A percentile compares a stretch with the other conserved stretches of the same genome.
Evolutionary conservation across 2,329 filamentous ascomycete genomes (phyloP).

Genomic region (Verruconis gallopava): DNA sequence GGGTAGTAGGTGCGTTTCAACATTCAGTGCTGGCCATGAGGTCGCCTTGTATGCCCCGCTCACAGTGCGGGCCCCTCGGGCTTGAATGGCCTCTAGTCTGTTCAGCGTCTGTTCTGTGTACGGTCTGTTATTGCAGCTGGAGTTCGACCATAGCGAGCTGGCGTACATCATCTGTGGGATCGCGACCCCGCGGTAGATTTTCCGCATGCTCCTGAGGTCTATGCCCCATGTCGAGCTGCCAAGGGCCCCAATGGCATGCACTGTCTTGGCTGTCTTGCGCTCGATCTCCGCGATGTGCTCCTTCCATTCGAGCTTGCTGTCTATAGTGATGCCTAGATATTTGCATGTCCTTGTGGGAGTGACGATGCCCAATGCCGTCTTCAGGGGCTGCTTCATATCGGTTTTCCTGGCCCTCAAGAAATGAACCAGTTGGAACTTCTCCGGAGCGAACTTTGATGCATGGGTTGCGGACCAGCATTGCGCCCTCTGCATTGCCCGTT

Average conservation of each 20-base stretch:
- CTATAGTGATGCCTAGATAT: conserved; percentile 16
- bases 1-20: neutral
- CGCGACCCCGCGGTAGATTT: conserved; percentile 19
- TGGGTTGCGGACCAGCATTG: conserved; percentile 16
- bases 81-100: neutral
- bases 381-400: conserved; percentile 10
- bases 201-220: conserved; percentile 13
- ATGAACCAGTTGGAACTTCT: conserved; percentile 21
- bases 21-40: neutral
- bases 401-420: conserved; percentile 13
- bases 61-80: neutral
- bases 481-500: conserved; percentile 12
- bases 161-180: conserved; percentile 21
- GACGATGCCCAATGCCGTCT: conserved; percentile 12
- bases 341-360: conserved; percentile 10
- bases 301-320: conserved; percentile 13
- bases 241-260: conserved; percentile 13
- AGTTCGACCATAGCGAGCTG: neutral
- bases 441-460: conserved; percentile 17
- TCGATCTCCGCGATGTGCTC: conserved; percentile 12
- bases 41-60: neutral
- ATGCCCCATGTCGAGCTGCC: conserved; percentile 14
- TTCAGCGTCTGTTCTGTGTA: neutral
- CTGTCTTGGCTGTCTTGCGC: conserved; percentile 12
- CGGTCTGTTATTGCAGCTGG: neutral